Evolutionary conservation across 2,329 filamentous ascomycete genomes (phyloP).

Genomic region (Cyphellophora europaea): DNA sequence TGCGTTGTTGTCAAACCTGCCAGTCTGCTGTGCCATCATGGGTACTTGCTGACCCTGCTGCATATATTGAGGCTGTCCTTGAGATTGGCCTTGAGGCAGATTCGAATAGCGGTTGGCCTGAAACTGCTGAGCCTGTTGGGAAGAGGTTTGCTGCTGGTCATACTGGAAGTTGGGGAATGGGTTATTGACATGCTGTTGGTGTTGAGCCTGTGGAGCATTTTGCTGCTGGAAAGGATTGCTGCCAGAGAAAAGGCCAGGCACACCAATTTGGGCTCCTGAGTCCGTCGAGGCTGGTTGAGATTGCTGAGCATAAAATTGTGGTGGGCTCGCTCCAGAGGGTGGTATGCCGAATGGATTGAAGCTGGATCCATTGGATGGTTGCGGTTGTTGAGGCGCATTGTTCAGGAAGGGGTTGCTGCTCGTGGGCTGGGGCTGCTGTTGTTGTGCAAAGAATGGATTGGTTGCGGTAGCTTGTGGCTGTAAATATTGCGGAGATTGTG

Average conservation of each 20-base stretch:
- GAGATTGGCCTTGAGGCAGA: conserved; percentile 3
- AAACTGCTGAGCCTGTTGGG: conserved; percentile 6
- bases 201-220: conserved; percentile 11
- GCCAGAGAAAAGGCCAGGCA: not conserved
- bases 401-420: conserved; percentile 16
- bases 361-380: conserved; percentile 5
- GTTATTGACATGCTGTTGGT: not conserved
- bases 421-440: conserved; percentile 6
- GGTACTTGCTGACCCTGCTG: conserved; percentile 13
- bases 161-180: conserved; percentile 15
- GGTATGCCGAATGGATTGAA: conserved; percentile 19
- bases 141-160: conserved; percentile 7
- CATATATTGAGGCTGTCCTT: conserved; percentile 8
- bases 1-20: conserved; percentile 35
- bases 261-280: not conserved
- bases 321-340: conserved; percentile 8
- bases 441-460: conserved; percentile 17
- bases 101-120: conserved; percentile 2
- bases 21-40: conserved; percentile 30
- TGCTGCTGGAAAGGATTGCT: conserved; percentile 9
- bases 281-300: conserved; percentile 4
- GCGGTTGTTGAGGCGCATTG: not conserved
- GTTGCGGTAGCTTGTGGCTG: conserved; percentile 15
- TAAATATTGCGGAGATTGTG: conserved; percentile 6
- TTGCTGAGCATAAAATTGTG: conserved; percentile 8